These are phyloP conservation scores for Neofusicoccum kwambonambiense DNA, from an alignment of 2,329 filamentous ascomycete species.

Conservation along the genomic window DNA sequence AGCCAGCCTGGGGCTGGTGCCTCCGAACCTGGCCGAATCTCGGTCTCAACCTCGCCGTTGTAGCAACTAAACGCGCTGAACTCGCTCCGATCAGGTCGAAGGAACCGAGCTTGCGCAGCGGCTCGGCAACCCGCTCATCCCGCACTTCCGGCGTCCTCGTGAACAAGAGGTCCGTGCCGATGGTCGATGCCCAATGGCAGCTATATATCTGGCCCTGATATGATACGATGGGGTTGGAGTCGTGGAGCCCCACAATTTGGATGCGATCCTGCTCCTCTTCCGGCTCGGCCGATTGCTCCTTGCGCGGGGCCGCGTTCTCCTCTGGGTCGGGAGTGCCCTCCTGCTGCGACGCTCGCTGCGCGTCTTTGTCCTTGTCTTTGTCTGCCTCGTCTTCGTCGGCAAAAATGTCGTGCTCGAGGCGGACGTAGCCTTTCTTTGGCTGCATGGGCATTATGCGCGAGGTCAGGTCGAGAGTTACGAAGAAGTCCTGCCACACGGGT, in stretches of 20 bases:
- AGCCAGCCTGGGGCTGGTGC: constrained; percentile 79
- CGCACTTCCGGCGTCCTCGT: constrained; percentile 32
- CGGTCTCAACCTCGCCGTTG: constrained; percentile 57
- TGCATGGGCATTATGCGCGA: constrained; percentile 30
- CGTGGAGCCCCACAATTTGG: constrained; percentile 82
- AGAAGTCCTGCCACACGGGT: constrained; percentile 49
- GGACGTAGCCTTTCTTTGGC: constrained; percentile 1
- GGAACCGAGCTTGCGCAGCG: constrained; percentile 51
- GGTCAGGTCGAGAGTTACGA: constrained; percentile 60
- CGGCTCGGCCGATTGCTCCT: background rate
- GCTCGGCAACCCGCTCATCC: constrained; percentile 31
- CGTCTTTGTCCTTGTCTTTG: background rate
- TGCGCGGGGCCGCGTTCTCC: constrained; percentile 3
- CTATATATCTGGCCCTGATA: constrained; percentile 77
- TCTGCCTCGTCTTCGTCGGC: constrained; percentile 1
- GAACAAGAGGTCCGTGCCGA: constrained; percentile 83
- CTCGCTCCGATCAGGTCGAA: constrained; percentile 73
- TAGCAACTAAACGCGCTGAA: constrained; percentile 67
- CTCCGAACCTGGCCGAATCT: constrained; percentile 8
- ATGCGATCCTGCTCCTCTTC: constrained; percentile 42
- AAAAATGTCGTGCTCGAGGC: constrained; percentile 11
- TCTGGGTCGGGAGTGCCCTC: background rate
- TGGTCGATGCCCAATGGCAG: constrained; percentile 76
- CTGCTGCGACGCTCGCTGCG: background rate
- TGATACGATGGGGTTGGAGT: constrained; percentile 71